phyloP scores from a whole-genome alignment of 2,329 filamentous ascomycete genomes.

The Aspergillus piperis region DNA sequence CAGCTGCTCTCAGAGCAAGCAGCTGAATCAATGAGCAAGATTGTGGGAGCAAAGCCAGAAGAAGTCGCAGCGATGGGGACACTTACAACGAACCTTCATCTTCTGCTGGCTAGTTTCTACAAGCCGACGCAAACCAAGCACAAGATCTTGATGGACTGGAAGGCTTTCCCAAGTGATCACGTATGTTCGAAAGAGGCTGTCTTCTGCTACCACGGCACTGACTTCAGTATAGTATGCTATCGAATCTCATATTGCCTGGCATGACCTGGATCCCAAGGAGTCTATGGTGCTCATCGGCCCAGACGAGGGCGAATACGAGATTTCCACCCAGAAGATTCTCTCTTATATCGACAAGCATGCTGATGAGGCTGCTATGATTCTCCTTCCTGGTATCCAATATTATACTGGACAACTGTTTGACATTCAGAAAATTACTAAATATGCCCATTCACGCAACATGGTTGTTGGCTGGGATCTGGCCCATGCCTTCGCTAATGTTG shows the following conservation, averaged over 20 bases:
- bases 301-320: conserved; percentile 54
- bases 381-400: conserved; percentile 86
- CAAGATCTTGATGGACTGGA: conserved; percentile 82
- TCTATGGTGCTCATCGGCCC: conserved; percentile 75
- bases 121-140: conserved; percentile 62
- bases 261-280: conserved; percentile 64
- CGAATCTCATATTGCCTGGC: conserved; percentile 74
- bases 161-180: conserved; percentile 84
- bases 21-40: conserved; percentile 65
- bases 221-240: conserved; percentile 66
- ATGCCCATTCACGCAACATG: conserved; percentile 70
- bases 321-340: conserved; percentile 71
- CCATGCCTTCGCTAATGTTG: conserved; percentile 80
- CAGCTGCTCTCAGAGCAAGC: conserved; percentile 76
- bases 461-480: conserved; percentile 83
- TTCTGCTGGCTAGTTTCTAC: conserved; percentile 82
- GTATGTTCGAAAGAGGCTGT: conserved; percentile 44
- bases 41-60: conserved; percentile 69
- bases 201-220: conserved; percentile 5
- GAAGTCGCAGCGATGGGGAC: conserved; percentile 89
- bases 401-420: conserved; percentile 87
- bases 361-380: conserved; percentile 69
- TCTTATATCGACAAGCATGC: conserved; percentile 72
- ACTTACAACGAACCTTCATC: conserved; percentile 75
- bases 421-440: conserved; percentile 72